Conservation (phyloP, 2,329 filamentous ascomycete genomes). For the Lithohypha guttulata region DNA sequence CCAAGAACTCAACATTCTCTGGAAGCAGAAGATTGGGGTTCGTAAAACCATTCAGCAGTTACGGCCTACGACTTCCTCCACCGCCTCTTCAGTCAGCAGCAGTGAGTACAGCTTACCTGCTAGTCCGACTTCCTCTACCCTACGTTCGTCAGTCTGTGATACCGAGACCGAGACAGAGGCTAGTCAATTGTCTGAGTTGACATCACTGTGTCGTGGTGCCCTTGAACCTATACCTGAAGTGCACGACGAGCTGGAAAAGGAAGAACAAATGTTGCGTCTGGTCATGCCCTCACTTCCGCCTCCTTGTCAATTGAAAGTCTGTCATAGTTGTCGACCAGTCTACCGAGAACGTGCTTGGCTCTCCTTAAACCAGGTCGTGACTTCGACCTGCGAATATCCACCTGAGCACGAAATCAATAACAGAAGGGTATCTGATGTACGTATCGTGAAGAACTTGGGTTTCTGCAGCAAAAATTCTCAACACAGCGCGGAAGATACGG, state of each 20-base stretch:
- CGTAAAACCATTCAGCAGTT: constrained; percentile 20
- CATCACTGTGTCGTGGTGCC: not conserved
- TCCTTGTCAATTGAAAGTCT: constrained; percentile 36
- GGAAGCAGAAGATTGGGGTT: constrained; percentile 32
- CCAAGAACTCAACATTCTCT: constrained; percentile 32
- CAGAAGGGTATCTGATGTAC: constrained; percentile 23
- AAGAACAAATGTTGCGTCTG: not conserved
- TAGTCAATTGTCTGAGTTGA: not conserved
- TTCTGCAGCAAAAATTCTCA: not conserved
- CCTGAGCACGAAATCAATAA: constrained; percentile 25
- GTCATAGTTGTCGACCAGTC: constrained; percentile 41
- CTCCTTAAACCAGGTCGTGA: constrained; percentile 28
- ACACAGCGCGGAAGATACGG: constrained; percentile 2
- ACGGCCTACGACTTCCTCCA: constrained; percentile 13
- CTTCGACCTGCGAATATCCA: constrained; percentile 25
- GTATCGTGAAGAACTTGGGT: constrained; percentile 19
- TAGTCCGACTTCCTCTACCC: constrained; percentile 21
- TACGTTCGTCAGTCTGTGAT: constrained; percentile 10
- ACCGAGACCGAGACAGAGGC: constrained; percentile 1
- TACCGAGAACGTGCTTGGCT: constrained; percentile 28
- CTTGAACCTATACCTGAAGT: constrained; percentile 4
- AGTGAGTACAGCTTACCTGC: constrained; percentile 19
- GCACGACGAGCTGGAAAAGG: constrained; percentile 4
- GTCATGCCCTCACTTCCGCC: not conserved
- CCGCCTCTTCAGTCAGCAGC: constrained; percentile 12